Percentiles rank a stretch among this genome's conserved stretches.
phyloP scores from a whole-genome alignment of 2,329 filamentous ascomycete species.

The Ophiostoma piceae region DNA sequence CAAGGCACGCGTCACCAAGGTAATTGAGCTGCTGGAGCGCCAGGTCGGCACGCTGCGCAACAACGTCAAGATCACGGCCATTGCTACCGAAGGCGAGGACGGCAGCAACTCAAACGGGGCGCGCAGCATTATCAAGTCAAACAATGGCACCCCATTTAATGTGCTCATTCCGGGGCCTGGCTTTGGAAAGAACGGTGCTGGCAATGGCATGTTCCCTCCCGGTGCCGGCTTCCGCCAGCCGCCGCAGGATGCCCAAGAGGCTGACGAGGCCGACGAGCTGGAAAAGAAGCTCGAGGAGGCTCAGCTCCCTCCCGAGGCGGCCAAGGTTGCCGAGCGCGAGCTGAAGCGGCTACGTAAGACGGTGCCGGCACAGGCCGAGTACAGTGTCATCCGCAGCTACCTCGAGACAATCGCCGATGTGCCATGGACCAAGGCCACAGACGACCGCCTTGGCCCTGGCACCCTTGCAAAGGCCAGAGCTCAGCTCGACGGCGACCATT shows the following conservation, averaged over 20 bases:
- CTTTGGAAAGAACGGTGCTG: constrained; percentile 18
- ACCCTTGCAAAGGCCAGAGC: constrained; percentile 75
- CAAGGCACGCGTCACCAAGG: constrained; percentile 70
- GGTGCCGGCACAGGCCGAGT: constrained; percentile 93
- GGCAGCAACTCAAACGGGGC: constrained; percentile 42
- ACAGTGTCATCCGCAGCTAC: constrained; percentile 88
- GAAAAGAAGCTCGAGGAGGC: constrained; percentile 82
- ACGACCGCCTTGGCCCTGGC: constrained; percentile 76
- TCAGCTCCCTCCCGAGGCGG: constrained; percentile 73
- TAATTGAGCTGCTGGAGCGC: constrained; percentile 75
- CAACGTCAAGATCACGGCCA: constrained; percentile 77
- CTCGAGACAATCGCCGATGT: constrained; percentile 91
- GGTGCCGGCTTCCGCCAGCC: constrained; percentile 26
- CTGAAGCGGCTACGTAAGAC: constrained; percentile 86
- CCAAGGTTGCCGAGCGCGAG: constrained; percentile 87
- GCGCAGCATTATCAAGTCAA: neutral
- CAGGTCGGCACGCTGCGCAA: constrained; percentile 81
- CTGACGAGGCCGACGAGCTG: constrained; percentile 85
- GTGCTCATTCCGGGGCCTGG: constrained; percentile 27
- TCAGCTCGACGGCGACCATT: constrained; percentile 93
- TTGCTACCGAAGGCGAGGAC: constrained; percentile 58
- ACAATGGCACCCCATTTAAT: neutral
- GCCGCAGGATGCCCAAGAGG: constrained; percentile 53
- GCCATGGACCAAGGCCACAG: constrained; percentile 79
- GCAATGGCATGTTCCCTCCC: constrained; percentile 16